Evolutionary conservation across 2,329 filamentous ascomycete genomes (phyloP).

Genomic region (Elsinoe ampelina): DNA sequence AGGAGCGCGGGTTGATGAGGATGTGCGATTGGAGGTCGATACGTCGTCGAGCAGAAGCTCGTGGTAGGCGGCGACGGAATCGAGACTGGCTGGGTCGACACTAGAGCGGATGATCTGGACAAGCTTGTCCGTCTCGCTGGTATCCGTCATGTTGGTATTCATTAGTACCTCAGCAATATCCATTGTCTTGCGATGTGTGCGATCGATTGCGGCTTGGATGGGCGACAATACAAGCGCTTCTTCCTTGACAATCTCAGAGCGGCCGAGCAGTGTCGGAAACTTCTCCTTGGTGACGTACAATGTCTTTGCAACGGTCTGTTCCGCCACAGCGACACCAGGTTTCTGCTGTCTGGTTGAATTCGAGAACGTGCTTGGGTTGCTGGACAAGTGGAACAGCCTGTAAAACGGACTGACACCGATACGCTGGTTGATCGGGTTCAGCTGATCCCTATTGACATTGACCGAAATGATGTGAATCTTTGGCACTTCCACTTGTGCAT

Average conservation of each 20-base stretch:
- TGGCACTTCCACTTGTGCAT: neutral
- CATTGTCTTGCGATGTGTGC: constrained; percentile 80
- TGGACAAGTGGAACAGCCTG: constrained; percentile 75
- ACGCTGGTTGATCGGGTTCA: constrained; percentile 77
- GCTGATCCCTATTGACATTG: constrained; percentile 70
- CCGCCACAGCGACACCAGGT: constrained; percentile 51
- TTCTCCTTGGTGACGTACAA: constrained; percentile 74
- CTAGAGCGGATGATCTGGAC: constrained; percentile 69
- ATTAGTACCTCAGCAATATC: constrained; percentile 72
- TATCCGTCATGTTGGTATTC: constrained; percentile 53
- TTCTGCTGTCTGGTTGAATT: constrained; percentile 62
- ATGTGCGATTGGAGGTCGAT: neutral
- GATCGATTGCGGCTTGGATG: constrained; percentile 80
- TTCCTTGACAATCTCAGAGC: constrained; percentile 70
- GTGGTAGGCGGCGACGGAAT: constrained; percentile 69
- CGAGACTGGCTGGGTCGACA: constrained; percentile 64
- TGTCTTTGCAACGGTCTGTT: constrained; percentile 74
- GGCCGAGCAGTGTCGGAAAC: constrained; percentile 83
- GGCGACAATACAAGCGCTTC: constrained; percentile 60
- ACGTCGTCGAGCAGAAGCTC: constrained; percentile 52
- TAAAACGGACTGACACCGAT: constrained; percentile 74
- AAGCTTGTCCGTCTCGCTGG: constrained; percentile 54
- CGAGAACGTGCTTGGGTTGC: constrained; percentile 69
- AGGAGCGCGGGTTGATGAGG: constrained; percentile 17
- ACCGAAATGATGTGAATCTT: constrained; percentile 43